Evolutionary conservation across 177 flowering plant species (phyloP).

Genomic region (Tripterygium wilfordii): DNA sequence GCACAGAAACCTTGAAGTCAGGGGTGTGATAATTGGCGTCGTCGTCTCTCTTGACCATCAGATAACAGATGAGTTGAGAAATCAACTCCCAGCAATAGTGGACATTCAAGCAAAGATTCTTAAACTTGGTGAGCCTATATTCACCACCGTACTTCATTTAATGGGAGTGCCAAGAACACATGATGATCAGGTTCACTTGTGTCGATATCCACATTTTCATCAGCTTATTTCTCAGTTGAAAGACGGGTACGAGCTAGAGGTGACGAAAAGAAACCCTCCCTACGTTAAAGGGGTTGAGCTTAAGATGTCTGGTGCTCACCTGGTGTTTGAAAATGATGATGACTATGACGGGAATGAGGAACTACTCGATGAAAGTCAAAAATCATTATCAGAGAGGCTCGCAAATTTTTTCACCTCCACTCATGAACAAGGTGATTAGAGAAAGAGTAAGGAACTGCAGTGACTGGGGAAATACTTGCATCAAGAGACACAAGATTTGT

Average conservation of each 20-base stretch:
- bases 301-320: constrained; percentile 30
- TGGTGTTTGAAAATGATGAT: constrained; percentile 42
- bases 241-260: constrained; percentile 26
- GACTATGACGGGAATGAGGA: constrained; percentile 28
- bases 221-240: constrained; percentile 21
- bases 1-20: constrained; percentile 20
- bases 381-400: constrained; percentile 27
- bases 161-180: constrained; percentile 27
- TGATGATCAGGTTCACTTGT: constrained; percentile 30
- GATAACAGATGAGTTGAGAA: constrained; percentile 8
- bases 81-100: constrained; percentile 16
- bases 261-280: constrained; percentile 14
- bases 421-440: too few relatives aligned
- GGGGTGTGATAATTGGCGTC: constrained; percentile 27
- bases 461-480: too few relatives aligned
- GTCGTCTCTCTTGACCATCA: constrained; percentile 25
- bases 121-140: constrained; percentile 8
- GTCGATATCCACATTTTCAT: constrained; percentile 17
- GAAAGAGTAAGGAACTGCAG: too few relatives aligned
- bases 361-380: constrained; percentile 18
- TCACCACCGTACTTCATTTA: constrained; percentile 13
- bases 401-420: constrained; percentile 24
- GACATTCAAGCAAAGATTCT: constrained; percentile 26
- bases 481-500: too few relatives aligned
- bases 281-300: constrained; percentile 14